These are phyloP conservation scores for Monilinia fructigena DNA, from an alignment of 2,329 filamentous ascomycete species.

Conservation along the genomic window DNA sequence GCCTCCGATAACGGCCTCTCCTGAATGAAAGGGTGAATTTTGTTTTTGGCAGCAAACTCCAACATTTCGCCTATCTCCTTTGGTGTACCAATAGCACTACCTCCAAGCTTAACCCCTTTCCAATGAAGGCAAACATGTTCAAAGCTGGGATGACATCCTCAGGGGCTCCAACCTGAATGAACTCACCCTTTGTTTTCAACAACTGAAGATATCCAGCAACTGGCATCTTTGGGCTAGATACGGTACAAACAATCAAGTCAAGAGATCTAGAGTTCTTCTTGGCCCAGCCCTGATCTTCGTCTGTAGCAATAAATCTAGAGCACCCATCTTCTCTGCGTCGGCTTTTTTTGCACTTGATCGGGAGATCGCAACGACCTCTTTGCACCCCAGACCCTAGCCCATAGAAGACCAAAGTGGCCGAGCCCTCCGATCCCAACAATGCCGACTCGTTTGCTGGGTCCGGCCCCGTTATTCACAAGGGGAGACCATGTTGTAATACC, in stretches of 20 bases:
- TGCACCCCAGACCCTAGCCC: slow-evolving; percentile 67
- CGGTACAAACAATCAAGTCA: slow-evolving; percentile 59
- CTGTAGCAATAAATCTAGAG: slow-evolving; percentile 21
- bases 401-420: slow-evolving; percentile 69
- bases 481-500: slow-evolving; percentile 19
- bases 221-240: slow-evolving; percentile 58
- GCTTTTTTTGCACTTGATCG: slow-evolving; percentile 19
- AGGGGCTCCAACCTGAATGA: slow-evolving; percentile 64
- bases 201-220: slow-evolving; percentile 59
- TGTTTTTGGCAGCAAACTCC: slow-evolving; percentile 55
- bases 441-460: slow-evolving; percentile 56
- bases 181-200: slow-evolving; percentile 55
- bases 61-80: slow-evolving; percentile 60
- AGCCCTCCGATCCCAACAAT: slow-evolving; percentile 71
- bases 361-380: slow-evolving; percentile 58
- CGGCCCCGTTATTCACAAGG: slow-evolving; percentile 21
- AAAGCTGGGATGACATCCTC: slow-evolving; percentile 56
- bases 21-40: slow-evolving; percentile 56
- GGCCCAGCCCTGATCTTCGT: slow-evolving; percentile 43
- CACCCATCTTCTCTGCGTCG: slow-evolving; percentile 23
- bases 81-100: slow-evolving; percentile 42
- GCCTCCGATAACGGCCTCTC: slow-evolving; percentile 54
- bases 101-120: slow-evolving; percentile 49
- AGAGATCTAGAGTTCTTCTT: slow-evolving; percentile 51
- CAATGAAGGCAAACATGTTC: slow-evolving; percentile 47